Evolutionary conservation across 768 basidiomycete species (phyloP), one percentile per base, ranked within the genome.

Genomic region (Sarcodon sp.): DNA sequence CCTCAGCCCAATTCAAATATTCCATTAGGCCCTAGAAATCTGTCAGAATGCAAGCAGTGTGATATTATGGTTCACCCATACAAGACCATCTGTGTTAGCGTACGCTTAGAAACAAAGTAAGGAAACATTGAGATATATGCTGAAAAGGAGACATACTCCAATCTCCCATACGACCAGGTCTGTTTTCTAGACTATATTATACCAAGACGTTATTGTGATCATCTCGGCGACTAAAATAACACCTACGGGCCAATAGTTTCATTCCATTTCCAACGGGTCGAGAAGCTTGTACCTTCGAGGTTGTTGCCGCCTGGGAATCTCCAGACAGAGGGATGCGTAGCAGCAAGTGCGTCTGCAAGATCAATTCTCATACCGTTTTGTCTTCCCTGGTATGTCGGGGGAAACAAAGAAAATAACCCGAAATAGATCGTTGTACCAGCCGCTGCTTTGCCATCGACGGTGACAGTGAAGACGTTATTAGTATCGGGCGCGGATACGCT

Each of bases 301-400:
- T 81, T 81, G 51, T 79, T 80, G 7, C 82, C 82, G 15, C 82
- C 82, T 7, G 80, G 82, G 54, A 82, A 73, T 35, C 82, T 69
- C 66, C 78, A 81, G 60, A 81, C 77, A 3, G 73, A 65, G 12
- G 81, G 79, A 6, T 68, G 69, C 65, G 76, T 71, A 7, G 73
- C 72, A 13, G 66, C 64, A 37, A 83, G 64, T 4, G 77, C 64
- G 53, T 72, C 66, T 9, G 79, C 78, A 45, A 83, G 65, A 53
- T 83, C 81, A 4, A 69, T 59, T 33, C 82, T 66, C 68, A 83
- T 68, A 0, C 82, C 82, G 54, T 83, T 83, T 33, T 59, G 49
- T 44, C 77, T 68, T 44, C 66, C 62, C 52, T 78, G 80, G 65
- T 75, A 83, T 3, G 79, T 83, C 6, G 81, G 80, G 0, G 82